Conservation (phyloP, 495 filamentous ascomycete species). For the Podospora didyma region DNA sequence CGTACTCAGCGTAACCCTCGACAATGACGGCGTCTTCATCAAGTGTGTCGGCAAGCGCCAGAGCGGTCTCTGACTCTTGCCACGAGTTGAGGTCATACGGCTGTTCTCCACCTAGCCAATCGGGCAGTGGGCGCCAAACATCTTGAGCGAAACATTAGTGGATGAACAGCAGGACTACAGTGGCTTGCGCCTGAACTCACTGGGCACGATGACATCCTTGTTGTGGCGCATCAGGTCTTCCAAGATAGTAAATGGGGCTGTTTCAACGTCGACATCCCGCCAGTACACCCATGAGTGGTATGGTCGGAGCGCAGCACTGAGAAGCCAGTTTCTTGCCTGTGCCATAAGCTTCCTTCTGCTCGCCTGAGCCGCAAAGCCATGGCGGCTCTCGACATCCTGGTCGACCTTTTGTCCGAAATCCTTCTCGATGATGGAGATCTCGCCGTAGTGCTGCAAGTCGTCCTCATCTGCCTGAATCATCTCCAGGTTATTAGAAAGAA, state of each 20-base stretch:
- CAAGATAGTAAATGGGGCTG: slow-evolving; percentile 89
- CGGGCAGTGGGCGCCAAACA: slow-evolving; percentile 96
- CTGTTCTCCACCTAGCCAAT: slow-evolving; percentile 98
- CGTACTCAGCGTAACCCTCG: slow-evolving; percentile 98
- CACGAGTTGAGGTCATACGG: slow-evolving; percentile 99
- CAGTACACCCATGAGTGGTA: slow-evolving; percentile 99
- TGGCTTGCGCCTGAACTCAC: slow-evolving; percentile 53
- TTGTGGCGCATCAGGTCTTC: slow-evolving; percentile 99
- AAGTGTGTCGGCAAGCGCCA: slow-evolving; percentile 88
- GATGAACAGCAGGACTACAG: background rate
- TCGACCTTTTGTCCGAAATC: slow-evolving; percentile 98
- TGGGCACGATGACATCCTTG: slow-evolving; percentile 97
- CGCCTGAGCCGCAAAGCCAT: slow-evolving; percentile 96
- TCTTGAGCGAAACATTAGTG: slow-evolving; percentile 46
- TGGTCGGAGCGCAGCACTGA: slow-evolving; percentile 88
- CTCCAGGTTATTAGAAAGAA: slow-evolving; percentile 68
- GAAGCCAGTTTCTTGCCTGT: slow-evolving; percentile 93
- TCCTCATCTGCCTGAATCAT: slow-evolving; percentile 79
- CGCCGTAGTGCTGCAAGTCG: slow-evolving; percentile 78
- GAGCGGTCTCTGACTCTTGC: slow-evolving; percentile 97
- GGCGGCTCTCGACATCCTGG: slow-evolving; percentile 95
- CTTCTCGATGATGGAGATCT: slow-evolving; percentile 97
- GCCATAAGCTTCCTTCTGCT: slow-evolving; percentile 94
- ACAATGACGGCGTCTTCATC: slow-evolving; percentile 99
- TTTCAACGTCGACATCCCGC: slow-evolving; percentile 98